These are phyloP conservation scores for Sistotremastrum niveocremeum DNA, from an alignment of 768 basidiomycete species.

Conservation along the genomic window DNA sequence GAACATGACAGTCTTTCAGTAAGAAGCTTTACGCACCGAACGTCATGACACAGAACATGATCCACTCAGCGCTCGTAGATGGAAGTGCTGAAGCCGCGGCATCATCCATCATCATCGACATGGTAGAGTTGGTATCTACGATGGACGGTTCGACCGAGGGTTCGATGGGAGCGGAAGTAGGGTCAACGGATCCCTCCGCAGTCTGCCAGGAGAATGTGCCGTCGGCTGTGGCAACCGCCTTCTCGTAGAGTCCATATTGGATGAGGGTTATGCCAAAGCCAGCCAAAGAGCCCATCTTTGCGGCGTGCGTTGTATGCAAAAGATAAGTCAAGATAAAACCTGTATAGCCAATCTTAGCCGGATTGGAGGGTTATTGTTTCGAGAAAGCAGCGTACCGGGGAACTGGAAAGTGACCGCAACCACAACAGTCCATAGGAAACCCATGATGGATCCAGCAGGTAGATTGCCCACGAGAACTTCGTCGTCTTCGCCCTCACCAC, in stretches of 20 bases:
- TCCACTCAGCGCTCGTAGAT: constrained; percentile 68
- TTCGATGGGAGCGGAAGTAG: too few relatives aligned
- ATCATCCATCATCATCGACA: constrained; percentile 3
- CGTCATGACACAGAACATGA: constrained; percentile 92
- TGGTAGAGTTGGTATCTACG: neutral
- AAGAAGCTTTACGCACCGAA: constrained; percentile 32
- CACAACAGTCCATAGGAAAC: constrained; percentile 85
- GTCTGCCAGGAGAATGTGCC: too few relatives aligned
- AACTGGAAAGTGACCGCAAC: constrained; percentile 97
- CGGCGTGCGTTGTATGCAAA: constrained; percentile 85
- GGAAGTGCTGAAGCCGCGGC: constrained; percentile 2
- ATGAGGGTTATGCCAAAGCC: constrained; percentile 94
- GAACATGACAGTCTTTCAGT: constrained; percentile 12
- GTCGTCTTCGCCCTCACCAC: constrained; percentile 37
- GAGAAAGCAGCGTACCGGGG: constrained; percentile 30
- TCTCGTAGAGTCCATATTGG: constrained; percentile 63
- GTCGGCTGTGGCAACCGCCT: too few relatives aligned
- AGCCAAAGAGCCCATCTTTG: constrained; percentile 83
- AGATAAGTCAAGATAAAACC: constrained; percentile 85
- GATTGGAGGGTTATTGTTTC: too few relatives aligned
- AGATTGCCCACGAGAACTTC: constrained; percentile 87
- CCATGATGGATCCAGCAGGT: constrained; percentile 69
- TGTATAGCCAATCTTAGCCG: too few relatives aligned
- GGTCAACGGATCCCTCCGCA: too few relatives aligned
- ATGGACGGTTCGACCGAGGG: too few relatives aligned